phyloP scores from a whole-genome alignment of 2,329 filamentous ascomycete species.

The Zelopaecilomyces penicillatus region DNA sequence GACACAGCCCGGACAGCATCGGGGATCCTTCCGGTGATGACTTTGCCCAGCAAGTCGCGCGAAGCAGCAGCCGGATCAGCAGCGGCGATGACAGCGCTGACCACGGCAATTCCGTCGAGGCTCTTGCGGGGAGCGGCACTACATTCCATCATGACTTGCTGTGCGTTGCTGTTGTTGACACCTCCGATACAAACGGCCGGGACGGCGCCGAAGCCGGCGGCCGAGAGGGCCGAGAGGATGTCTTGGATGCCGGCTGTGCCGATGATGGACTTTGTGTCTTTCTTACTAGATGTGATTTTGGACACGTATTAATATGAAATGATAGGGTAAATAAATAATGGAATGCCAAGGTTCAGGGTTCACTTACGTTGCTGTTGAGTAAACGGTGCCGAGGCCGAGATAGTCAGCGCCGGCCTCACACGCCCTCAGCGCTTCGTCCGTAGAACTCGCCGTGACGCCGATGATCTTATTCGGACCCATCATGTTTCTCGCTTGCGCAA shows the following conservation, averaged over 20 bases:
- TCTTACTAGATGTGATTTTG: constrained; percentile 52
- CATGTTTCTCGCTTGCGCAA: constrained; percentile 53
- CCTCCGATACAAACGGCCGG: constrained; percentile 82
- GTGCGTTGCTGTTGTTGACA: constrained; percentile 68
- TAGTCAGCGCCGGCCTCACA: constrained; percentile 77
- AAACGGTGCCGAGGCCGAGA: constrained; percentile 83
- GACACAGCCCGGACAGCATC: constrained; percentile 53
- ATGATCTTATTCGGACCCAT: constrained; percentile 75
- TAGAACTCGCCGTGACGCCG: constrained; percentile 73
- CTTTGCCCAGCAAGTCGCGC: constrained; percentile 38
- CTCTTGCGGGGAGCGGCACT: constrained; percentile 38
- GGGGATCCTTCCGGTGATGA: constrained; percentile 41
- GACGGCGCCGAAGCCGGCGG: constrained; percentile 34
- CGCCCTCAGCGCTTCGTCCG: constrained; percentile 64
- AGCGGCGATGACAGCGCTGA: constrained; percentile 79
- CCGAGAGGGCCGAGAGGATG: constrained; percentile 47
- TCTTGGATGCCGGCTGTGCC: constrained; percentile 47
- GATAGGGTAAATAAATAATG: neutral
- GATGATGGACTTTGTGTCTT: constrained; percentile 65
- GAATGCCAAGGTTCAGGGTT: constrained; percentile 1
- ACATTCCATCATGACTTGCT: constrained; percentile 66
- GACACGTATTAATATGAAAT: neutral
- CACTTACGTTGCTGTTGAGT: constrained; percentile 68
- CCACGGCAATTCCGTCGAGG: constrained; percentile 77
- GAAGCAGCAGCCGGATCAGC: constrained; percentile 57